Percentiles rank a stretch among this genome's conserved stretches.
phyloP scores from a whole-genome alignment of 257 asterid species.

The Scutellaria barbata region DNA sequence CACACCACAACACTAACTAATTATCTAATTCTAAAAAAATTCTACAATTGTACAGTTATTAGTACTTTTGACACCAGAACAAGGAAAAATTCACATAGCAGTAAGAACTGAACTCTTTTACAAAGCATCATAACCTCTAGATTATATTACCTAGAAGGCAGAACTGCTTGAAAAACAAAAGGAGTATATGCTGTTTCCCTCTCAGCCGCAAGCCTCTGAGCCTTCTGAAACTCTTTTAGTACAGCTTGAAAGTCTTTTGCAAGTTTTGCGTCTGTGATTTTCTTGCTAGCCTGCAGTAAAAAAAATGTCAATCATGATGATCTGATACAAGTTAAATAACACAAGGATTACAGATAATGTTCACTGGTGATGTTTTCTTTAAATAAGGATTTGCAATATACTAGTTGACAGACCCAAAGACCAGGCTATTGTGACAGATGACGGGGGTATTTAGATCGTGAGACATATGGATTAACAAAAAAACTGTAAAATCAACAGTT shows the following conservation, averaged over 20 bases:
- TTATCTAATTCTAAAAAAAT: neutral
- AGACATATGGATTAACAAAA: conserved; percentile 10
- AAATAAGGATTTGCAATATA: conserved; percentile 12
- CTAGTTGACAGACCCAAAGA: neutral
- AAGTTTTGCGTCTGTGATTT: conserved; percentile 89
- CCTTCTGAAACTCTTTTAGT: conserved; percentile 86
- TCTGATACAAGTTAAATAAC: neutral
- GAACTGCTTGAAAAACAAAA: conserved; percentile 54
- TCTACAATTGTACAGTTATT: neutral
- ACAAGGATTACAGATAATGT: neutral
- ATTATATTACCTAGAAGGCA: conserved; percentile 62
- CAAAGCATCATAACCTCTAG: neutral
- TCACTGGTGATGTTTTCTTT: neutral
- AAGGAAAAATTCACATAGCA: neutral
- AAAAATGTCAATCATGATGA: conserved; percentile 25
- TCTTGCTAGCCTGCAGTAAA: conserved; percentile 77
- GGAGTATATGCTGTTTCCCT: conserved; percentile 84
- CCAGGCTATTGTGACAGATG: conserved; percentile 7
- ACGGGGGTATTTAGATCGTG: neutral
- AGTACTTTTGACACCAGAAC: neutral
- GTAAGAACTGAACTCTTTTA: neutral
- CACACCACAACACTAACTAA: neutral
- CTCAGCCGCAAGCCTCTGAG: conserved; percentile 75
- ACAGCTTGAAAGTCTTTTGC: conserved; percentile 95
- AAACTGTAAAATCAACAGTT: conserved; percentile 11